Conservation (phyloP, 805 yeast genomes). For the Yarrowia porcina region DNA sequence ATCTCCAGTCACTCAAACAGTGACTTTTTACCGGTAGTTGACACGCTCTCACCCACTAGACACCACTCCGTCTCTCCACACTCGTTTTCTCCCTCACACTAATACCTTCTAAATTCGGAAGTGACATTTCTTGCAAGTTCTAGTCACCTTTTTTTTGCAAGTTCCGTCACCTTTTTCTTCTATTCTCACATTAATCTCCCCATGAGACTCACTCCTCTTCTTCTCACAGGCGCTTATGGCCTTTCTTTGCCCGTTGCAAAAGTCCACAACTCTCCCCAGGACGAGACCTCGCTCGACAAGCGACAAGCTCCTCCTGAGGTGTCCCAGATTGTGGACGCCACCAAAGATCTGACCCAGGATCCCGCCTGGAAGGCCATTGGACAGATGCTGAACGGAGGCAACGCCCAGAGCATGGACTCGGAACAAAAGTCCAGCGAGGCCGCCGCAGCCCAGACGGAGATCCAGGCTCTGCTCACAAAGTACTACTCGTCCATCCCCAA, state of each 20-base stretch:
- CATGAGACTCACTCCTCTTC: neutral
- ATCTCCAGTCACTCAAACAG: neutral
- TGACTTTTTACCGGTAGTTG: neutral
- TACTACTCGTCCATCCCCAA: constrained; percentile 14
- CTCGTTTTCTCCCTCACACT: neutral
- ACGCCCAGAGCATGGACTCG: neutral
- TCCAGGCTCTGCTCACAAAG: constrained; percentile 2
- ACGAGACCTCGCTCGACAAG: neutral
- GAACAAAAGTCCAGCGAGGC: neutral
- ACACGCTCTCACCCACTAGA: neutral
- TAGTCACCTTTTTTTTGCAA: too few relatives aligned
- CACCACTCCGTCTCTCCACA: neutral
- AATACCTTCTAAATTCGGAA: neutral
- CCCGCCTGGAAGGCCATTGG: constrained; percentile 1
- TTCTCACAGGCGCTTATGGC: neutral
- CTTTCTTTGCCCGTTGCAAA: neutral
- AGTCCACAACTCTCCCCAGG: neutral
- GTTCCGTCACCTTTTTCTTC: too few relatives aligned
- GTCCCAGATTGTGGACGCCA: neutral
- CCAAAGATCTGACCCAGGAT: constrained; percentile 1
- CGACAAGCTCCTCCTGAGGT: neutral
- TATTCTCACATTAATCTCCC: neutral
- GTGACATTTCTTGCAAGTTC: neutral
- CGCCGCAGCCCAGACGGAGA: neutral
- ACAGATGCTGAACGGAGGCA: neutral